phyloP scores from a whole-genome alignment of 129 eudicot genomes.

The Saposhnikovia divaricata region DNA sequence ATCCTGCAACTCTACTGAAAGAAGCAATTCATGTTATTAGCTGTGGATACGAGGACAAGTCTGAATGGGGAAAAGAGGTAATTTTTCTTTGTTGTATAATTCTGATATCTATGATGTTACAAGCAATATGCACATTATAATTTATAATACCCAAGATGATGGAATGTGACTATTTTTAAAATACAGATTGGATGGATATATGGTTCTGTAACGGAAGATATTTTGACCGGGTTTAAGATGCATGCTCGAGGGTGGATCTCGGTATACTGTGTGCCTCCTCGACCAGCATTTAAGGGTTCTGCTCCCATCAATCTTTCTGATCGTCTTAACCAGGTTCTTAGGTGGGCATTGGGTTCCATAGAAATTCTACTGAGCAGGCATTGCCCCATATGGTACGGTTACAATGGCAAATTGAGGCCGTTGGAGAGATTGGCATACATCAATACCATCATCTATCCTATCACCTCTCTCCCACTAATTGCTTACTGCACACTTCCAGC shows the following conservation, averaged over 20 bases:
- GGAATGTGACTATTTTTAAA: neutral
- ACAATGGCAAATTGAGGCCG: constrained; percentile 53
- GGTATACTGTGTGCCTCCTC: constrained; percentile 75
- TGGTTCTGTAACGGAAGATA: constrained; percentile 84
- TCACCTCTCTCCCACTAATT: constrained; percentile 65
- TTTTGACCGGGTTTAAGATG: constrained; percentile 84
- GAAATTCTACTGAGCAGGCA: constrained; percentile 78
- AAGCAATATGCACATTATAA: neutral
- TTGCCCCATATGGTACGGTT: constrained; percentile 90
- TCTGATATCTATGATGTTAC: neutral
- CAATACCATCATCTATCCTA: constrained; percentile 74
- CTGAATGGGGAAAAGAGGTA: constrained; percentile 96
- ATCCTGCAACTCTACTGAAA: constrained; percentile 65
- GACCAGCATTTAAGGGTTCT: constrained; percentile 85
- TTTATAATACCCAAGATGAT: neutral
- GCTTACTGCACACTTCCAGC: constrained; percentile 84
- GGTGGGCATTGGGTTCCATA: constrained; percentile 85
- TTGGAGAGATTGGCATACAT: constrained; percentile 75
- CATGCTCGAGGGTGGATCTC: constrained; percentile 87
- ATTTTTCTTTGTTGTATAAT: neutral
- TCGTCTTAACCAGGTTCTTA: constrained; percentile 81
- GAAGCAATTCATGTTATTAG: constrained; percentile 89
- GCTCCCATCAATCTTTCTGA: constrained; percentile 94
- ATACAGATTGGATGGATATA: constrained; percentile 83
- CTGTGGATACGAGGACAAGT: constrained; percentile 80